These are phyloP conservation scores for Tricharina praecox DNA, from an alignment of 495 filamentous ascomycete genomes.

Conservation along the genomic window DNA sequence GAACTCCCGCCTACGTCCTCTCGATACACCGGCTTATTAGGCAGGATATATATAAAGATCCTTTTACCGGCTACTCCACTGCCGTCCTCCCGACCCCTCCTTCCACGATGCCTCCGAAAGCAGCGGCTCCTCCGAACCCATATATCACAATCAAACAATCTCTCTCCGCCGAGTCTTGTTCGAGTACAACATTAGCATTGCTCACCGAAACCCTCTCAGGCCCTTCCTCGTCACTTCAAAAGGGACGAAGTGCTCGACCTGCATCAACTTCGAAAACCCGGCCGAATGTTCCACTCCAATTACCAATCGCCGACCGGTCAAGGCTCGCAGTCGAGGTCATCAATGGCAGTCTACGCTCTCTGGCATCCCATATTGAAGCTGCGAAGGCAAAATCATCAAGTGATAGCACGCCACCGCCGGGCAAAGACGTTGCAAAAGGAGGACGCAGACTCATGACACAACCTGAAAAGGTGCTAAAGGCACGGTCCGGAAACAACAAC, in stretches of 20 bases:
- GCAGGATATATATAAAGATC: too few relatives aligned
- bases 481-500: conserved; percentile 17
- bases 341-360: conserved; percentile 54
- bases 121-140: too few relatives aligned
- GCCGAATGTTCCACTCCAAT: too few relatives aligned
- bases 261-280: conserved; percentile 1
- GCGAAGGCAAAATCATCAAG: conserved; percentile 43
- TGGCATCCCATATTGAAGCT: conserved; percentile 60
- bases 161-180: conserved; percentile 16
- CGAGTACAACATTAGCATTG: conserved; percentile 17
- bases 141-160: conserved; percentile 17
- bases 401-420: not conserved
- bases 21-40: too few relatives aligned
- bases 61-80: too few relatives aligned
- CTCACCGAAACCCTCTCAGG: conserved; percentile 14
- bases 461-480: conserved; percentile 12
- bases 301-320: conserved; percentile 12
- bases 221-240: conserved; percentile 12
- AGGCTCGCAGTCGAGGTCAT: conserved; percentile 67
- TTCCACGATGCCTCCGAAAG: too few relatives aligned
- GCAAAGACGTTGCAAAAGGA: too few relatives aligned
- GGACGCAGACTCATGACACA: too few relatives aligned
- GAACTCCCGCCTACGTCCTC: too few relatives aligned
- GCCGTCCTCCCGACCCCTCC: too few relatives aligned
- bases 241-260: conserved; percentile 4